Evolutionary conservation across 2,329 filamentous ascomycete species (phyloP).

Genomic region (Monilinia laxa): DNA sequence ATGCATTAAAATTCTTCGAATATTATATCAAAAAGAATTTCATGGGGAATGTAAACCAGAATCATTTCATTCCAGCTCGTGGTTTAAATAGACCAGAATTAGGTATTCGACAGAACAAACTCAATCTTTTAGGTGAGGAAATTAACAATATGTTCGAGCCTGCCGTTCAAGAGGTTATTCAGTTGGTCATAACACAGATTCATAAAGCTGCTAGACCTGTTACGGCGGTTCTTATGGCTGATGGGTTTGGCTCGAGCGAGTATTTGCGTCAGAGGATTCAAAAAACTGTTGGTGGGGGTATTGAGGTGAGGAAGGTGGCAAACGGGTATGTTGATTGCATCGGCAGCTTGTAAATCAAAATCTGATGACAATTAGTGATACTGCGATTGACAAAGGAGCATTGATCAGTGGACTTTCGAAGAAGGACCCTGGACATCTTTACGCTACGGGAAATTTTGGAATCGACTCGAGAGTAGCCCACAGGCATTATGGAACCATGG

Average conservation of each 20-base stretch:
- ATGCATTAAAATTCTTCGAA: conserved; percentile 9
- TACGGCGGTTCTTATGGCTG: conserved; percentile 9
- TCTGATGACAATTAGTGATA: neutral
- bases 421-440: conserved; percentile 3
- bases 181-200: neutral
- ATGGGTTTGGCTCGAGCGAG: conserved; percentile 14
- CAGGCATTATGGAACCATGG: conserved; percentile 1
- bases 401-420: conserved; percentile 10
- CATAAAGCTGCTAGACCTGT: neutral
- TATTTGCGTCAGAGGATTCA: conserved; percentile 12
- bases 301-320: conserved; percentile 3
- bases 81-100: conserved; percentile 5
- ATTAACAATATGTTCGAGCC: conserved; percentile 10
- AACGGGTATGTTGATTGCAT: conserved; percentile 7
- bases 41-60: neutral
- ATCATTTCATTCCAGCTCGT: conserved; percentile 5
- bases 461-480: conserved; percentile 8
- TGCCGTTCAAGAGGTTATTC: neutral
- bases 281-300: neutral
- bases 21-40: conserved; percentile 15
- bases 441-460: neutral
- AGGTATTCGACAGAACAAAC: neutral
- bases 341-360: neutral
- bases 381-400: conserved; percentile 1
- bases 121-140: neutral